Evolutionary conservation across 2,329 filamentous ascomycete genomes (phyloP), one percentile per base, ranked within the genome.

Genomic region (Didymella pomorum): DNA sequence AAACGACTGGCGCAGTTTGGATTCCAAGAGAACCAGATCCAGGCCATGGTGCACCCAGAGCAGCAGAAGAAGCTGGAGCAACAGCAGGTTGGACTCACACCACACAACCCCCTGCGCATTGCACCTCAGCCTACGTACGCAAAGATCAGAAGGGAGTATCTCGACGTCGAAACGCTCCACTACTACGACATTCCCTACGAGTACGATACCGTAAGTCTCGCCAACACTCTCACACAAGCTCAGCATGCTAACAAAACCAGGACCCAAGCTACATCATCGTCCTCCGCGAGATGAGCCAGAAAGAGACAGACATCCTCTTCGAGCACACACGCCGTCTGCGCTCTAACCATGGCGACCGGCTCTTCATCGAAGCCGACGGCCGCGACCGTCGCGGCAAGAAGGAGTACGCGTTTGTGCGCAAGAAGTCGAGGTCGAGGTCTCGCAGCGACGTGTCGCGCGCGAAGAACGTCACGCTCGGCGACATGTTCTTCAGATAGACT

Each of bases 121-220:
- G 67, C 68, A 2, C 67, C 69, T 26, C 65, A 75, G 20, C 81
- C 80, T 0, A 79, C 79, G 1, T 83, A 80, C 56, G 78, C 80
- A 41, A 82, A 82, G 63, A 78, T 83, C 18, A 76, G 79, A 62
- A 75, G 76, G 50, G 76, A 80, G 44, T 78, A 81, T 69, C 68
- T 83, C 33, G 73, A 76, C 29, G 65, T 80, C 29, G 80, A 82
- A 49, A 83, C 81, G 5, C 61, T 83, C 56, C 71, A 72, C 28
- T 81, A 82, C 67, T 83, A 81, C 60, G 72, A 79, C 21, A 77
- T 83, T 20, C 80, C 80, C 1, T 83, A 79, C 58, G 80, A 82
- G 59, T 76, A 76, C 61, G 81, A 83, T 62, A 65, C 67, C 28
- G 81, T 82, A 77, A 76, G 79, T 77, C n/a, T 14, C 2, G 1